A percentile compares a stretch with the other conserved stretches of the same genome.
These are phyloP conservation scores for Xylaria sp. DNA, from an alignment of 2,329 filamentous ascomycete genomes.

Conservation along the genomic window DNA sequence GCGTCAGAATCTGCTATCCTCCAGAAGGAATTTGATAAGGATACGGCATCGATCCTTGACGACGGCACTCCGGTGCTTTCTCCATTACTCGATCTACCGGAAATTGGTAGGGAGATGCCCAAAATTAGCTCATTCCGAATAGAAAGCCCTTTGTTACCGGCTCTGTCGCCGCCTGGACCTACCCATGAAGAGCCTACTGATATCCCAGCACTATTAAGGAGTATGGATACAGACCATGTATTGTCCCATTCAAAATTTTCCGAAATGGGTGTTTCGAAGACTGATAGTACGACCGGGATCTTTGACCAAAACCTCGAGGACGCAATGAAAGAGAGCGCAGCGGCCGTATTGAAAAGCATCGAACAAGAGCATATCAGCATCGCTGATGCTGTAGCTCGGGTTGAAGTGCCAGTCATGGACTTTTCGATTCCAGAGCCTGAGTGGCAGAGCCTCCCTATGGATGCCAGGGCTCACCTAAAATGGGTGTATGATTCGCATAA, in stretches of 20 bases:
- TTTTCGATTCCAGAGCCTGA: slow-evolving; percentile 45
- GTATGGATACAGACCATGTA: slow-evolving; percentile 39
- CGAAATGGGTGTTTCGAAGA: neutral
- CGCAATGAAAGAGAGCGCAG: slow-evolving; percentile 38
- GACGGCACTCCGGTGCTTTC: slow-evolving; percentile 25
- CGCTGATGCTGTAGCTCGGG: slow-evolving; percentile 45
- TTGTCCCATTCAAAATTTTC: slow-evolving; percentile 15
- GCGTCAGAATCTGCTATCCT: slow-evolving; percentile 41
- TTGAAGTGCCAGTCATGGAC: slow-evolving; percentile 47
- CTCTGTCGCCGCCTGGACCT: slow-evolving; percentile 28
- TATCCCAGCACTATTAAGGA: slow-evolving; percentile 29
- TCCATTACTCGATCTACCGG: slow-evolving; percentile 30
- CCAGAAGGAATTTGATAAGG: slow-evolving; percentile 27
- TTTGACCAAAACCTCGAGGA: slow-evolving; percentile 37
- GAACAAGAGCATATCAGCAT: slow-evolving; percentile 48
- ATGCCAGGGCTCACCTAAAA: slow-evolving; percentile 37
- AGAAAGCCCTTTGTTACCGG: slow-evolving; percentile 45
- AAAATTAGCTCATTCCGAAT: slow-evolving; percentile 43
- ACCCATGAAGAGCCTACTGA: slow-evolving; percentile 26
- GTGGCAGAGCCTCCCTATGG: slow-evolving; percentile 40
- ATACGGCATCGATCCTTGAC: slow-evolving; percentile 13
- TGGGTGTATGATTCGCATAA: slow-evolving; percentile 32
- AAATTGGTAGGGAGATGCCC: slow-evolving; percentile 12
- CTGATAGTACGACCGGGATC: neutral
- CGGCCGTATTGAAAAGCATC: slow-evolving; percentile 35